Evolutionary conservation across 2,329 filamentous ascomycete genomes (phyloP), one percentile per base, ranked within the genome.

Genomic region (Basipetospora chlamydospora): DNA sequence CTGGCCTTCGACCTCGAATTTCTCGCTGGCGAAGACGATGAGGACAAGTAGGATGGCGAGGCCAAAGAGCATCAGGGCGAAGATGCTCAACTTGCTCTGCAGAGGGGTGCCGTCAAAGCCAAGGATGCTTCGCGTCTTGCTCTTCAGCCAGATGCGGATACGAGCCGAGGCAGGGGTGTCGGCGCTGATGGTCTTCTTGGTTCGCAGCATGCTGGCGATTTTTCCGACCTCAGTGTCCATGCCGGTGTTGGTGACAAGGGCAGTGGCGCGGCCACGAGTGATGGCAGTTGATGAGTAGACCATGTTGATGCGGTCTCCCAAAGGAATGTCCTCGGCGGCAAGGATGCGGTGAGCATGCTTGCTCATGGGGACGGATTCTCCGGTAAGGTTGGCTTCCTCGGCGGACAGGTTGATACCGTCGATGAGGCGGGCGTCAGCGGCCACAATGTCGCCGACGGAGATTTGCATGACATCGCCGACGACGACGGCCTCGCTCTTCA

Each of bases 41-140:
- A 77, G 51, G 34, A 67, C 71, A 23, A 77, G 61, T 3, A 76
- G 46, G 38, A 77, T 60, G 29, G 73, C 86, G 35, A 85, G 70
- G 32, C 67, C 75, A 49, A 93, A 92, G 2, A 93, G 70, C 3
- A 84, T 53, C 29, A 90, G 75, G 20, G 86, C 85, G 49, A 94
- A 78, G 56, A 87, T 85, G 59, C 80, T 84, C 35, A 94, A 67
- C 50, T 83, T 88, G 45, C 80, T 77, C 59, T 92, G 84, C 31
- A 94, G 64, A 1, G 86, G 86, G 2, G 86, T 93, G 34, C 85
- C 85, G 38, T 81, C 68, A 3, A 78, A 55, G 38, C 73, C 78
- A 29, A 82, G 65, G 41, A 81, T 64, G 44, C 67, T 66, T 31
- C 67, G 64, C 37, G 53, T 40, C 35, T 56, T 59, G 42, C 54